Conservation (phyloP, 345 rosid genomes). For the Moricandia arvensis region DNA sequence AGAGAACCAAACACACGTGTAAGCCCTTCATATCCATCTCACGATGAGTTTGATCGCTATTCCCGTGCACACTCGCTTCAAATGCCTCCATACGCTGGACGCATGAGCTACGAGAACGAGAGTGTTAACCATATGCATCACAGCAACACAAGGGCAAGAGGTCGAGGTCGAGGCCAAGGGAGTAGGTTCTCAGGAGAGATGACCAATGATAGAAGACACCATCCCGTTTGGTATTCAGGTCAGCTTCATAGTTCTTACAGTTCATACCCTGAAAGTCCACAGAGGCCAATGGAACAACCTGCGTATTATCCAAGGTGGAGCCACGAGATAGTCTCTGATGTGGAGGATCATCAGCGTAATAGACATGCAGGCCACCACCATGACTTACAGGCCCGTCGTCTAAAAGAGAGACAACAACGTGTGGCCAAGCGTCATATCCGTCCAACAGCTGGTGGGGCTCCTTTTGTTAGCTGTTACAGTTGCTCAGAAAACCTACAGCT, state of each 20-base stretch:
- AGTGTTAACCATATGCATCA: constrained; percentile 30
- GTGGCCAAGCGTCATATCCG: constrained; percentile 60
- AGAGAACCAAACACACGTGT: constrained; percentile 49
- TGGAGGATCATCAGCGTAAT: constrained; percentile 43
- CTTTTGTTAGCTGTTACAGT: constrained; percentile 57
- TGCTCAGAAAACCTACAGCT: constrained; percentile 62
- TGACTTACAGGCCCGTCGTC: constrained; percentile 37
- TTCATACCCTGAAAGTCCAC: constrained; percentile 64
- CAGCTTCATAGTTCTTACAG: constrained; percentile 38
- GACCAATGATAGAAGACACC: constrained; percentile 37
- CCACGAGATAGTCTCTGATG: constrained; percentile 48
- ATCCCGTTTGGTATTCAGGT: constrained; percentile 41
- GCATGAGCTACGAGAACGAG: background rate
- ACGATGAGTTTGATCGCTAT: constrained; percentile 38
- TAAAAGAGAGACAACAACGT: constrained; percentile 47
- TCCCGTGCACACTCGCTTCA: constrained; percentile 41
- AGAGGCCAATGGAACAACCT: constrained; percentile 47
- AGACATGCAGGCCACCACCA: constrained; percentile 30
- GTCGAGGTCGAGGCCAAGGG: constrained; percentile 41
- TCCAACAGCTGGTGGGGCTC: constrained; percentile 86
- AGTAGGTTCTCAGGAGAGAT: constrained; percentile 51
- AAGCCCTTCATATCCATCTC: constrained; percentile 47
- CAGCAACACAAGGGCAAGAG: constrained; percentile 28
- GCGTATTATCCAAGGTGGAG: constrained; percentile 37
- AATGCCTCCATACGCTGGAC: constrained; percentile 32